phyloP scores from a whole-genome alignment of 1,284 basidiomycete genomes.

The Ganoderma leucocontextum region DNA sequence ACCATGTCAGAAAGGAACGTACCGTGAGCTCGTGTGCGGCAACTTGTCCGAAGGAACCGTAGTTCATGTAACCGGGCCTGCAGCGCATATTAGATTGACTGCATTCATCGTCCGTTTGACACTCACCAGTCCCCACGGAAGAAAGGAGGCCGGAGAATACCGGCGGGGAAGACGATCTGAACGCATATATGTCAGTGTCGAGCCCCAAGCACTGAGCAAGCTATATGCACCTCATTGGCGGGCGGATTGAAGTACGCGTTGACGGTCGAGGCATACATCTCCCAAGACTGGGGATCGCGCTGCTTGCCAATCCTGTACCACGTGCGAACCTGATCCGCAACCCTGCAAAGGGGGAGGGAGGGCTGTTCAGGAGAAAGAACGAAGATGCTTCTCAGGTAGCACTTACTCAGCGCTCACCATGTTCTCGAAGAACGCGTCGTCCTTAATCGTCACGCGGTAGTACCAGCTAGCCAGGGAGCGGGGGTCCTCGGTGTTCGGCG shows the following conservation, averaged over 20 bases:
- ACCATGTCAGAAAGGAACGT: slow-evolving; percentile 33
- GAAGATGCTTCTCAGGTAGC: neutral
- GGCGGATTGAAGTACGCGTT: slow-evolving; percentile 87
- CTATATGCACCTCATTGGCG: slow-evolving; percentile 69
- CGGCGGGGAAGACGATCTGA: slow-evolving; percentile 96
- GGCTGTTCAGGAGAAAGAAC: neutral
- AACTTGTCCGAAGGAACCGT: slow-evolving; percentile 91
- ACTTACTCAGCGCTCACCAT: slow-evolving; percentile 72
- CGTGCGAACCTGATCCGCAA: slow-evolving; percentile 64
- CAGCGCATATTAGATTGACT: neutral
- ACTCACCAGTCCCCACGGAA: slow-evolving; percentile 84
- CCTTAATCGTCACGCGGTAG: slow-evolving; percentile 67
- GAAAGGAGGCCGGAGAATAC: slow-evolving; percentile 93
- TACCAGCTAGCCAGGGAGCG: slow-evolving; percentile 83
- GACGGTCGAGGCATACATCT: slow-evolving; percentile 86
- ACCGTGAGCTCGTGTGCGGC: slow-evolving; percentile 91
- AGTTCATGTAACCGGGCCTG: slow-evolving; percentile 89
- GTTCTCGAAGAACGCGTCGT: slow-evolving; percentile 87
- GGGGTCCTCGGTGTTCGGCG: slow-evolving; percentile 83
- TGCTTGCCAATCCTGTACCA: slow-evolving; percentile 83
- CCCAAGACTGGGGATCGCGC: slow-evolving; percentile 84
- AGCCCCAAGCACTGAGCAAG: neutral
- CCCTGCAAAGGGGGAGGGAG: slow-evolving; percentile 45
- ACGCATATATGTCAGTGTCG: slow-evolving; percentile 14
- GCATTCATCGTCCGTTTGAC: slow-evolving; percentile 13